Conservation (phyloP, 73 alveolate species). For the Paramecium biaurelia region DNA sequence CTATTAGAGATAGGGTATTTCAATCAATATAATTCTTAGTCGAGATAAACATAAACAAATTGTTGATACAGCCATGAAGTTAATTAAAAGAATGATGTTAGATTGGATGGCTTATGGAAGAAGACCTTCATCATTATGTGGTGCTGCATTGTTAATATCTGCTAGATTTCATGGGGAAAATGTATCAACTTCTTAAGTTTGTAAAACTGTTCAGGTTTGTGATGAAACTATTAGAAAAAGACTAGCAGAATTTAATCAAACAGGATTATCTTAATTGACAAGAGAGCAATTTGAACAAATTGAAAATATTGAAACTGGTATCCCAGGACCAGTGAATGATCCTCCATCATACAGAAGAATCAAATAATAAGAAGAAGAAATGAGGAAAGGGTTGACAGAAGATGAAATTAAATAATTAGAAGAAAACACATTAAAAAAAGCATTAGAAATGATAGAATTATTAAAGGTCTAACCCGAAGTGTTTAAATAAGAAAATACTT, state of each 20-base stretch:
- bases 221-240: conserved; percentile 95
- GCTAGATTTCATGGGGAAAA: conserved; percentile 92
- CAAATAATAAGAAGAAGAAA: conserved; percentile 63
- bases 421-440: conserved; percentile 44
- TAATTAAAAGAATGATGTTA: conserved; percentile 89
- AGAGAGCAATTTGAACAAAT: conserved; percentile 90
- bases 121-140: conserved; percentile 97
- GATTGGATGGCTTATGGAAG: conserved; percentile 98
- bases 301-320: conserved; percentile 75
- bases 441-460: conserved; percentile 45
- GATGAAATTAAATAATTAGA: neutral
- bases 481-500: neutral
- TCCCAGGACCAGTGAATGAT: conserved; percentile 80
- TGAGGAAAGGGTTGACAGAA: neutral
- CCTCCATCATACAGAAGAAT: conserved; percentile 93
- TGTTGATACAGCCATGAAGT: conserved; percentile 85
- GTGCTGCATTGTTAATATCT: conserved; percentile 97
- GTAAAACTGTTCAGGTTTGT: conserved; percentile 93
- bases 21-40: conserved; percentile 39
- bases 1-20: conserved; percentile 63
- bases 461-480: neutral
- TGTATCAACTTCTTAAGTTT: conserved; percentile 81
- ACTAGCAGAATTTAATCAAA: conserved; percentile 93
- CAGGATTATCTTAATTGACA: conserved; percentile 90
- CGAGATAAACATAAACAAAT: conserved; percentile 81